Base-by-base conservation (phyloP, 179 eudicot species). In the Carnegiea gigantea region DNA sequence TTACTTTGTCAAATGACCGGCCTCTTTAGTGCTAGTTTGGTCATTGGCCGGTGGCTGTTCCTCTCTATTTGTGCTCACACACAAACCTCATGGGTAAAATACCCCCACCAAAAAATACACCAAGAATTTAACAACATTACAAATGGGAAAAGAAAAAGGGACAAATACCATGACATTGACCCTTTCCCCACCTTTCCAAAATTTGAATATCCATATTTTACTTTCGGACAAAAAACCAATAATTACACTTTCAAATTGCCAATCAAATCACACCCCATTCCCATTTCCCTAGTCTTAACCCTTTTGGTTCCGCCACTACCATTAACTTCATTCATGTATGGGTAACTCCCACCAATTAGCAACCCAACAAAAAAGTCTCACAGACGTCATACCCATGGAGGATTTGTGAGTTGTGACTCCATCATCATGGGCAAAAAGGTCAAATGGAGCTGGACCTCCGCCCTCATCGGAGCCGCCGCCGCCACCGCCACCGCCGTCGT, bases 391-490 rank as follows among this genome's bases (percentile, higher is more conserved):
- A n/a, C 77, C 68, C 77, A 54, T 71, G 77, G 48, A 67, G 77
- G 28, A 67, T 67, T 12, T 6, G 6, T 26, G 9, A 67, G 10
- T 17, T 6, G 6, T 26, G 9, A 67, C 57, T 17, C 44, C 44
- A 57, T 11, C 20, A 78, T 65, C 60, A 87, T 87, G 89, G 84
- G 87, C 49, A 88, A 78, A 65, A 84, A 83, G 59, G 78, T 14
- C 73, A 88, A 83, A 12, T 95, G 91, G 92, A 83, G 91, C 86
- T 96, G 98, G 98, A 80, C 86, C 38, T 92, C 99, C 26, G 95
- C 93, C 75, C 51, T 88, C 0, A 70, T 90, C 46, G 97, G 97
- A 17, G 98, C 99, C 13, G 92, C 95, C 0, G 83, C 96, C 5
- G 89, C 98, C 76, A 77, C 92, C 51, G 88, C 91, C 6, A 76